These are phyloP conservation scores for Nigrospora sphaerica DNA, from an alignment of 2,329 filamentous ascomycete species.

Conservation along the genomic window DNA sequence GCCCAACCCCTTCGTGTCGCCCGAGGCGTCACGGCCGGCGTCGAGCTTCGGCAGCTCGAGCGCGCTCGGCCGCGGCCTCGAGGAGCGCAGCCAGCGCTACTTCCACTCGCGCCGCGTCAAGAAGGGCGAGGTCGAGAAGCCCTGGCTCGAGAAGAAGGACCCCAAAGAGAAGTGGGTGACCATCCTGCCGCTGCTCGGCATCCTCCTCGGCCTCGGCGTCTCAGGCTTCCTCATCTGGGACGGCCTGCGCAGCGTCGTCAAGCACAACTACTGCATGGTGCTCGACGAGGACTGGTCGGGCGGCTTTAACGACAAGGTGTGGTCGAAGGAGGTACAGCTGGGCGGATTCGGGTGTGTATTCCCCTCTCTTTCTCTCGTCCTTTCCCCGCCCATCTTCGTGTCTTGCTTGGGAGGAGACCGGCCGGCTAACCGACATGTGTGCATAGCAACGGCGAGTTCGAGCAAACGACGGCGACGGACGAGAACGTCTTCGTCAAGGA, in stretches of 20 bases:
- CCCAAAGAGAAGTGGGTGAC: constrained; percentile 82
- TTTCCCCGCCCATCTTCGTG: too few relatives aligned
- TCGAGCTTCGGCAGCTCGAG: constrained; percentile 42
- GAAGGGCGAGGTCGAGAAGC: constrained; percentile 68
- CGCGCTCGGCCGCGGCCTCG: constrained; percentile 25
- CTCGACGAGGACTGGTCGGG: constrained; percentile 59
- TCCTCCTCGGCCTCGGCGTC: constrained; percentile 60
- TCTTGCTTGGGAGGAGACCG: background rate
- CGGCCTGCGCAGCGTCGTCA: constrained; percentile 62
- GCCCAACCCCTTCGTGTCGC: constrained; percentile 14
- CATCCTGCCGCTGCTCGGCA: constrained; percentile 68
- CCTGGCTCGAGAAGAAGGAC: constrained; percentile 68
- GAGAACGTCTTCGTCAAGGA: constrained; percentile 70
- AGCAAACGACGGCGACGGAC: constrained; percentile 62
- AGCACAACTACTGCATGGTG: constrained; percentile 66
- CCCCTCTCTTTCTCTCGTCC: too few relatives aligned
- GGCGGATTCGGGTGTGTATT: constrained; percentile 65
- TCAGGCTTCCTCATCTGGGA: constrained; percentile 70
- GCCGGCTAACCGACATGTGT: background rate
- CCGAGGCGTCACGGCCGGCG: constrained; percentile 32
- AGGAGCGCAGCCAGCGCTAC: constrained; percentile 43
- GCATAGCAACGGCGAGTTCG: constrained; percentile 70
- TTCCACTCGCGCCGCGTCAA: constrained; percentile 68
- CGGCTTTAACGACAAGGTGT: constrained; percentile 53
- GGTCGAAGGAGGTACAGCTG: constrained; percentile 69